phyloP scores from a whole-genome alignment of 208 protist species.

The Tetramitus jugosus region DNA sequence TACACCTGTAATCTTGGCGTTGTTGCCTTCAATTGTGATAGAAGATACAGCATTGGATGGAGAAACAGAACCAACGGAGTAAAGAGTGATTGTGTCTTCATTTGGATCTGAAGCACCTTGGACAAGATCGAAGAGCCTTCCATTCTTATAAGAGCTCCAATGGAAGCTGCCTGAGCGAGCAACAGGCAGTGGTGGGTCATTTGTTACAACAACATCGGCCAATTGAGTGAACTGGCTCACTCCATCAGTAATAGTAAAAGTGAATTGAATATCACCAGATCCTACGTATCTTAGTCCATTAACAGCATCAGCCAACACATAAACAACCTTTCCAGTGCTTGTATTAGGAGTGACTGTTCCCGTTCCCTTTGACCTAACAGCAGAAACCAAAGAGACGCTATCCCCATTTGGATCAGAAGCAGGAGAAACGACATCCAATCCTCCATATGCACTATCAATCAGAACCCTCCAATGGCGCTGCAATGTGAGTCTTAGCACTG shows the following conservation, averaged over 20 bases:
- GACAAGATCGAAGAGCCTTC: no score
- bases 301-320: not conserved
- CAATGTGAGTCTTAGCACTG: no score
- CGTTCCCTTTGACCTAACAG: not conserved
- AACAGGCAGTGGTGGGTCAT: not conserved
- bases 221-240: not conserved
- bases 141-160: not conserved
- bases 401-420: slow-evolving; percentile 8
- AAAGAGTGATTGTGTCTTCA: no score
- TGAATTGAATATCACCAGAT: not conserved
- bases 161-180: no score
- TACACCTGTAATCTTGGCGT: no score
- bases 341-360: not conserved
- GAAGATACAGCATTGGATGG: no score
- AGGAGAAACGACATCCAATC: not conserved
- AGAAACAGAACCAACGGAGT: no score
- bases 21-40: no score
- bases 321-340: not conserved
- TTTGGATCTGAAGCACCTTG: no score
- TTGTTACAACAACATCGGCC: not conserved
- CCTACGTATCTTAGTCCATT: no score
- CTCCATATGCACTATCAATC: not conserved
- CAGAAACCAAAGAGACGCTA: not conserved
- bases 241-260: not conserved
- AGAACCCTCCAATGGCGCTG: not conserved